A percentile compares a stretch with the other conserved stretches of the same genome.
phyloP scores from a whole-genome alignment of 129 eudicot species.

The Pittosporum tobira region DNA sequence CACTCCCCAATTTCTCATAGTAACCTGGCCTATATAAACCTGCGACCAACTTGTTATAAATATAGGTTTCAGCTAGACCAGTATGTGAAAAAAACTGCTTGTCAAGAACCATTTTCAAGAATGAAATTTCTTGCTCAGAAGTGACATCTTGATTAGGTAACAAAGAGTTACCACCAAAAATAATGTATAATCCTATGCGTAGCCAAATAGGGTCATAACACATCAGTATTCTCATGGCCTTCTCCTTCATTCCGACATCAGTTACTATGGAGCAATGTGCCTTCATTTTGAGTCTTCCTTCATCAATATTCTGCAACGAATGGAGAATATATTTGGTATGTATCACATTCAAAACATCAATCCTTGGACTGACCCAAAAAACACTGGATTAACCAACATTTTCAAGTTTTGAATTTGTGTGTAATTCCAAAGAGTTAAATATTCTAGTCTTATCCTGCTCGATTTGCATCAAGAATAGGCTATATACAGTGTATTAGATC shows the following conservation, averaged over 20 bases:
- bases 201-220: slow-evolving; percentile 82
- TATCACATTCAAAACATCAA: not conserved
- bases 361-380: not conserved
- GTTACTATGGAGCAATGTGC: slow-evolving; percentile 79
- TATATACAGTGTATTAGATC: not conserved
- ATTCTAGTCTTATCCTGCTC: not conserved
- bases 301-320: slow-evolving; percentile 66
- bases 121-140: slow-evolving; percentile 66
- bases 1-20: slow-evolving; percentile 74
- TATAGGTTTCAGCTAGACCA: slow-evolving; percentile 65
- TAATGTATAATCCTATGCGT: slow-evolving; percentile 70
- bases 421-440: not conserved
- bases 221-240: slow-evolving; percentile 59
- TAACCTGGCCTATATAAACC: slow-evolving; percentile 97
- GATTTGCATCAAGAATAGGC: not conserved
- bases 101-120: slow-evolving; percentile 74
- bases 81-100: slow-evolving; percentile 76
- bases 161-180: slow-evolving; percentile 87
- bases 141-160: slow-evolving; percentile 46
- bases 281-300: slow-evolving; percentile 86
- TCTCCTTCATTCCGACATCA: slow-evolving; percentile 94
- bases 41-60: slow-evolving; percentile 79
- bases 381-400: not conserved
- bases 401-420: not conserved
- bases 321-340: not conserved